Percentiles rank a stretch among this genome's conserved stretches.
Evolutionary conservation across 2,329 filamentous ascomycete genomes (phyloP).

Genomic region (Thyridium curvatum): DNA sequence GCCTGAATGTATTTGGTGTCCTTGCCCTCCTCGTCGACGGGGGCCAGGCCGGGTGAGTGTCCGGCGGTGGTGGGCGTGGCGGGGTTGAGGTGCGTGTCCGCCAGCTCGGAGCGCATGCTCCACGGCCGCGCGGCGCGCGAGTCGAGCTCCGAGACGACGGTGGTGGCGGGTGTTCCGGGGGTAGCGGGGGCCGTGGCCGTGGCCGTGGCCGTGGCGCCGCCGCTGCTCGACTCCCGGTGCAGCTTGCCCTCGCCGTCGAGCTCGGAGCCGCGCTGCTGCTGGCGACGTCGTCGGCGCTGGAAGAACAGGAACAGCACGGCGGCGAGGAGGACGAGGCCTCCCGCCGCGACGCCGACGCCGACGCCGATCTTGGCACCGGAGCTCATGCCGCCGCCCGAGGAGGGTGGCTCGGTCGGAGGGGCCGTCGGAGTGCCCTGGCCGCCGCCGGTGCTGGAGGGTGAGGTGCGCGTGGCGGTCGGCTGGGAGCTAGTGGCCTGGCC

Average conservation of each 20-base stretch:
- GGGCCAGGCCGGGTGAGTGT: no score
- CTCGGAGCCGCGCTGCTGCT: not conserved
- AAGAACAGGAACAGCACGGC: not conserved
- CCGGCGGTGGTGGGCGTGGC: no score
- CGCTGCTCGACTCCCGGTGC: not conserved
- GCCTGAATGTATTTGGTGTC: no score
- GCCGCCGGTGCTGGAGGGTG: conserved; percentile 2
- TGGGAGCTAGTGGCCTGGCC: not conserved
- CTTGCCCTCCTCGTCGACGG: no score
- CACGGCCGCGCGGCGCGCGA: conserved; percentile 9
- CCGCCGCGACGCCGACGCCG: conserved; percentile 1
- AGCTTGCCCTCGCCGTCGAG: not conserved
- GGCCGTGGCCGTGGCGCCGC: not conserved
- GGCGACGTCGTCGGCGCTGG: not conserved
- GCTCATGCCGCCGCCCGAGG: conserved; percentile 9
- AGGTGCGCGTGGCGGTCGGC: not conserved
- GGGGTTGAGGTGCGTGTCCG: no score
- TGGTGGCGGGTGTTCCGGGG: not conserved
- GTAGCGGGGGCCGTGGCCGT: not conserved
- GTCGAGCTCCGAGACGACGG: conserved; percentile 9
- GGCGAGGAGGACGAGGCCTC: not conserved
- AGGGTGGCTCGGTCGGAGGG: not conserved
- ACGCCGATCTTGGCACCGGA: conserved; percentile 13
- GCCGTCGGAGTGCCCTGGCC: no score
- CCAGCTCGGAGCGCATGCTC: conserved; percentile 13